A percentile compares a stretch with the other conserved stretches of the same genome.
These are phyloP conservation scores for Leccinum subgranulosum DNA, from an alignment of 768 basidiomycete species.

Conservation along the genomic window DNA sequence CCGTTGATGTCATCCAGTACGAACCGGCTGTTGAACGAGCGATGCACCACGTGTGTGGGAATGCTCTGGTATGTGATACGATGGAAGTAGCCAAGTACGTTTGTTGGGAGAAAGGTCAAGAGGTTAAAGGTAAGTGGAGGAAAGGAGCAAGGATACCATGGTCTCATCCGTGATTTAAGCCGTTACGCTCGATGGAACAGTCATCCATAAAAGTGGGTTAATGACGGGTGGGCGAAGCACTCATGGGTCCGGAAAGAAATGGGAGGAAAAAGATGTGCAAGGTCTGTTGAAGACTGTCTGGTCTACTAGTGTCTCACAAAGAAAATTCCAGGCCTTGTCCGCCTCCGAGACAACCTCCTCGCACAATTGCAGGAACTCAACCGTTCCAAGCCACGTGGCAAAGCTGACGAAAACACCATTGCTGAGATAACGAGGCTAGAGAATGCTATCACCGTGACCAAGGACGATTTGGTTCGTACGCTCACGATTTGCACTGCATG, in stretches of 20 bases:
- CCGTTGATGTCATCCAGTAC: conserved; percentile 81
- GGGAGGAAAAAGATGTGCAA: conserved; percentile 93
- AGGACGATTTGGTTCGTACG: conserved; percentile 75
- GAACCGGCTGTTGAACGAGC: conserved; percentile 87
- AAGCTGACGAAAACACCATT: conserved; percentile 77
- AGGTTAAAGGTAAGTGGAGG: conserved; percentile 87
- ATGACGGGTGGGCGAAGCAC: conserved; percentile 94
- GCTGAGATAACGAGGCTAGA: conserved; percentile 79
- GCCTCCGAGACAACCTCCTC: conserved; percentile 67
- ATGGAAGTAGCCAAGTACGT: conserved; percentile 91
- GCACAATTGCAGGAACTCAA: conserved; percentile 78
- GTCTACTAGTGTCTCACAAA: conserved; percentile 26
- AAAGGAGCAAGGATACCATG: conserved; percentile 28
- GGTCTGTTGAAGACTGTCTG: conserved; percentile 40
- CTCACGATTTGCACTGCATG: not conserved
- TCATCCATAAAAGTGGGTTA: conserved; percentile 96
- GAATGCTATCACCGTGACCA: conserved; percentile 65
- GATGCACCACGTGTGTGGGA: conserved; percentile 96
- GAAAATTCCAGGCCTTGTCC: conserved; percentile 40
- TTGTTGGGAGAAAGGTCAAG: conserved; percentile 92
- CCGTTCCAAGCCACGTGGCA: conserved; percentile 79
- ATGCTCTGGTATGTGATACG: conserved; percentile 90
- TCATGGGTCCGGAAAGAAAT: conserved; percentile 75
- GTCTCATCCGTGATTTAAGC: conserved; percentile 44
- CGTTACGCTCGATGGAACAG: conserved; percentile 93